Evolutionary conservation across 306 rosid genomes (phyloP), one percentile per base, ranked within the genome.

Genomic region (Ochetophila trinervis): DNA sequence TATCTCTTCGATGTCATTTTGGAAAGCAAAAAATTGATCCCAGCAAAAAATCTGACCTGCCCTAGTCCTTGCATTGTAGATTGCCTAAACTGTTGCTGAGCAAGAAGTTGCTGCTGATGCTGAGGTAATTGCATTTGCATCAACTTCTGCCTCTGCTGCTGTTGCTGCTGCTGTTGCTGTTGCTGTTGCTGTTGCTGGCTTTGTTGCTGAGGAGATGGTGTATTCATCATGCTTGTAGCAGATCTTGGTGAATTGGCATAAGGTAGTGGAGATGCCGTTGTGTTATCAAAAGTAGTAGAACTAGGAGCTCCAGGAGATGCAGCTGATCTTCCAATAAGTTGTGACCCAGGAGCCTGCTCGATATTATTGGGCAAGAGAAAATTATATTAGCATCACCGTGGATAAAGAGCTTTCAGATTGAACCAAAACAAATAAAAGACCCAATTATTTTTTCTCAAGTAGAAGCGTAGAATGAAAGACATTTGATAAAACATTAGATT

Each of bases 191-290:
- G 90, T 63, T 83, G 91, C 52, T 80, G 82, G 68, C 75, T 85
- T 74, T 87, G 96, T 65, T 87, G 97, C 75, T 90, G 98, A 85
- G 98, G 98, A 62, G 98, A 92, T 57, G 95, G 95, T 23, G 91
- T 72, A 69, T 92, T 92, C 98, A 92, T 87, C 58, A 89, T 77
- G 59, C 63, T 89, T 57, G 95, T 45, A 62, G 85, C 70, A 69
- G 98, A 89, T 79, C 95, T 87, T 21, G 98, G 96, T 37, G 98
- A 92, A 80, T 92, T 92, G 57, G 98, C 98, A 80, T 87, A 92
- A 27, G 92, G 93, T 61, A 89, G 65, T 7, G 98, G 96, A 32
- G 98, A 87, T 4, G 91, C 80, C 27, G 97, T 73, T 37, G 89
- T 79, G 71, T 80, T 85, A 57, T 92, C 98, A 70, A 89, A 92